These are phyloP conservation scores for Anthracocystis setariae DNA, from an alignment of 1,284 basidiomycete genomes.

Conservation along the genomic window DNA sequence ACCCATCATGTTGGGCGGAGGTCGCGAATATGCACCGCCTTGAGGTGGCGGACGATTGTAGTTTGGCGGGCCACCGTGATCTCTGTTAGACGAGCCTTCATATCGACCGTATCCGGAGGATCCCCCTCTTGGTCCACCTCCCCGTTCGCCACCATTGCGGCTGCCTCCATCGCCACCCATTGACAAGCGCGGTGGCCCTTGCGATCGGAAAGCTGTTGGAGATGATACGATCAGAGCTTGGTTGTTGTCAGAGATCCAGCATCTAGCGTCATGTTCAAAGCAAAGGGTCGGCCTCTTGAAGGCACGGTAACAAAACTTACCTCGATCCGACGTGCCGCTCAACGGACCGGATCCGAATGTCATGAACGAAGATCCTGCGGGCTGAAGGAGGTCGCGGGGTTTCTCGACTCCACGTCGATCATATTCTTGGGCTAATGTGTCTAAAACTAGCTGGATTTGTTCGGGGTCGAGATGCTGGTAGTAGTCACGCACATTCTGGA, in stretches of 20 bases:
- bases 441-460: constrained; percentile 94
- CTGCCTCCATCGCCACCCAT: constrained; percentile 23
- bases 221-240: neutral
- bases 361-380: constrained; percentile 48
- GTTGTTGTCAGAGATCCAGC: neutral
- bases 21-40: constrained; percentile 30
- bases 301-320: constrained; percentile 9
- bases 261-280: neutral
- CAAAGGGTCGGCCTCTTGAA: neutral
- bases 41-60: constrained; percentile 38
- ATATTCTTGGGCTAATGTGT: constrained; percentile 91
- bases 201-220: constrained; percentile 30
- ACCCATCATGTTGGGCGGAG: constrained; percentile 40
- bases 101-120: constrained; percentile 26
- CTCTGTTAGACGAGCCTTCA: constrained; percentile 18
- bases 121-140: constrained; percentile 11
- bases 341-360: constrained; percentile 50
- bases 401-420: constrained; percentile 70
- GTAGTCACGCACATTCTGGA: constrained; percentile 95
- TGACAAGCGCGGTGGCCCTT: constrained; percentile 27
- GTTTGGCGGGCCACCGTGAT: constrained; percentile 26
- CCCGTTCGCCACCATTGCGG: constrained; percentile 8
- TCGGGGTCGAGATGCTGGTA: constrained; percentile 95
- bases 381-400: constrained; percentile 51
- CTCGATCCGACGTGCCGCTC: constrained; percentile 40